Conservation (phyloP, 2,329 filamentous ascomycete genomes). For the Lasiodiplodia citricola region DNA sequence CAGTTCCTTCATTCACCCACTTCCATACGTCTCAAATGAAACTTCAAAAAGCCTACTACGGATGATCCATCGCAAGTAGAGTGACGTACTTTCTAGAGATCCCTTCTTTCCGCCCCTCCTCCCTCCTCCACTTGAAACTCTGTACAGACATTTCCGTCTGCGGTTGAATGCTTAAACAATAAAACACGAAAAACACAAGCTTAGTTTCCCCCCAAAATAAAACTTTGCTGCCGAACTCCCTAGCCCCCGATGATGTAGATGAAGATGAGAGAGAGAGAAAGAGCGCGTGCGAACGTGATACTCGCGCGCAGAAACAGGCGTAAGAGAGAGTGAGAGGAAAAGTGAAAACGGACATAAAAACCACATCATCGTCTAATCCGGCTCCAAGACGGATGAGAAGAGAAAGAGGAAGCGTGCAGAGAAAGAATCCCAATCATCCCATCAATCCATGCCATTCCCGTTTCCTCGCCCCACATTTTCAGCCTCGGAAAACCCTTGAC, state of each 20-base stretch:
- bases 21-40: neutral
- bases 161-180: neutral
- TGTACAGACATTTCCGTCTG: neutral
- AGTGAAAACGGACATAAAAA: neutral
- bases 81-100: neutral
- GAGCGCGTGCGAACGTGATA: neutral
- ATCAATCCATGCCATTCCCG: constrained; percentile 29
- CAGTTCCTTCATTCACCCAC: neutral
- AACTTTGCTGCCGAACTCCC: constrained; percentile 15
- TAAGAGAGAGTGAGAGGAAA: constrained; percentile 2
- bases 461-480: constrained; percentile 14
- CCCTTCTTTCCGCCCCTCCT: neutral
- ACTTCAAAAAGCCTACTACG: neutral
- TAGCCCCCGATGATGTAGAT: constrained; percentile 1
- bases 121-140: neutral
- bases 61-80: neutral
- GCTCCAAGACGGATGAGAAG: constrained; percentile 4
- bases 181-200: constrained; percentile 11
- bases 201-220: constrained; percentile 1
- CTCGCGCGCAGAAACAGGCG: neutral
- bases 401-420: neutral
- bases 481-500: neutral
- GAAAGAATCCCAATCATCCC: constrained; percentile 17
- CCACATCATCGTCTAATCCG: constrained; percentile 10
- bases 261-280: constrained; percentile 1